Conservation (phyloP, 2,329 filamentous ascomycete species). For the Colletotrichum orbiculare region DNA sequence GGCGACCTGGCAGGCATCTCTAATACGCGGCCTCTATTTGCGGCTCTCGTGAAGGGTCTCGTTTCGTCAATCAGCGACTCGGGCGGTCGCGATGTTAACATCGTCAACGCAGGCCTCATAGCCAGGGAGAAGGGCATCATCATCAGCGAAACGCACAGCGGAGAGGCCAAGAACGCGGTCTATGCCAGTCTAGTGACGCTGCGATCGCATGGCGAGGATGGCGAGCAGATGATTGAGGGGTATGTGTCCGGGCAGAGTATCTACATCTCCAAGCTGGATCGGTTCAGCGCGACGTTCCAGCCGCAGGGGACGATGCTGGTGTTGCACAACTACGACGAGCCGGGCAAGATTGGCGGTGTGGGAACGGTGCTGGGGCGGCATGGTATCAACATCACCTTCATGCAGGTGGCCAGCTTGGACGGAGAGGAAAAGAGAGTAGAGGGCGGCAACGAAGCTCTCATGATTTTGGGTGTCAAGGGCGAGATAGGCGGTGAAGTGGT, state of each 20-base stretch:
- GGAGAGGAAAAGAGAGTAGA: conserved; percentile 44
- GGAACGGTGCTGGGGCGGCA: conserved; percentile 76
- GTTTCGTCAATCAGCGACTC: conserved; percentile 74
- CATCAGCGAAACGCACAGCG: conserved; percentile 77
- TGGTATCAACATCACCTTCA: conserved; percentile 82
- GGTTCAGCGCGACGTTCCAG: conserved; percentile 79
- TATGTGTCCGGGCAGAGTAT: conserved; percentile 72
- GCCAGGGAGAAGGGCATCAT: conserved; percentile 80
- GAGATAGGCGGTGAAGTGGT: conserved; percentile 68
- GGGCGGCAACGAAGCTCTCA: conserved; percentile 75
- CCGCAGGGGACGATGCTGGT: conserved; percentile 82
- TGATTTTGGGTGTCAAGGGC: conserved; percentile 82
- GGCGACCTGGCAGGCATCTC: conserved; percentile 77
- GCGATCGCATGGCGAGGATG: conserved; percentile 57
- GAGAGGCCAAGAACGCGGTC: conserved; percentile 69
- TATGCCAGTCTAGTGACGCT: conserved; percentile 80
- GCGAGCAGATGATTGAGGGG: conserved; percentile 68
- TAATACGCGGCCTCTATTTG: conserved; percentile 83
- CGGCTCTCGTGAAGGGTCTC: conserved; percentile 82
- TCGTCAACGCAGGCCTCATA: conserved; percentile 82
- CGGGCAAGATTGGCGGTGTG: conserved; percentile 85
- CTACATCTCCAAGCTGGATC: conserved; percentile 78
- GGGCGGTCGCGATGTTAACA: conserved; percentile 78
- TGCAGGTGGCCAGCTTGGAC: conserved; percentile 75
- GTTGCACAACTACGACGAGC: conserved; percentile 83